Evolutionary conservation across 2,329 filamentous ascomycete genomes (phyloP).

Genomic region (Sclerotiophoma versabilis): DNA sequence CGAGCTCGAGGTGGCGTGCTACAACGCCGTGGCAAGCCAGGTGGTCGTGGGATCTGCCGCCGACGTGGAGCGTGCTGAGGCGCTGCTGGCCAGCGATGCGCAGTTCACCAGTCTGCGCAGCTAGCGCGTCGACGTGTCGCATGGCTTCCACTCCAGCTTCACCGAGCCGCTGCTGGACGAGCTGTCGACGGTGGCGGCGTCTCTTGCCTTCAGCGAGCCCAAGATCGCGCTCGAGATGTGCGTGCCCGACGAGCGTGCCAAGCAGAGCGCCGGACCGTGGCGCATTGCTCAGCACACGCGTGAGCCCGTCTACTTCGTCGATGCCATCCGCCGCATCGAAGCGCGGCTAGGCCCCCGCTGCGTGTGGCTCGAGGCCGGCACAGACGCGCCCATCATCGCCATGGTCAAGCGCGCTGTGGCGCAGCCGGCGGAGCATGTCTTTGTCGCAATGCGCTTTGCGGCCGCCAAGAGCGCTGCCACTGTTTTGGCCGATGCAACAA

Average conservation of each 20-base stretch:
- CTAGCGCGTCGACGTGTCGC: constrained; percentile 36
- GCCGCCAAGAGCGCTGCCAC: not conserved
- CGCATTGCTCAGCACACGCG: constrained; percentile 26
- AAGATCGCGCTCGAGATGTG: not conserved
- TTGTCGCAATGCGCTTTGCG: not conserved
- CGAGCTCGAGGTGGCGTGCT: constrained; percentile 52
- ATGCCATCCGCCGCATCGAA: constrained; percentile 18
- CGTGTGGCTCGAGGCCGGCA: constrained; percentile 48
- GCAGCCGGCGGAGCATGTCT: constrained; percentile 6
- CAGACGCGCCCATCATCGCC: constrained; percentile 14
- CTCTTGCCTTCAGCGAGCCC: not conserved
- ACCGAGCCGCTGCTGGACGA: constrained; percentile 39
- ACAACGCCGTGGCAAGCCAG: constrained; percentile 44
- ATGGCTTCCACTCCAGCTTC: constrained; percentile 38
- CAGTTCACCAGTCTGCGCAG: not conserved
- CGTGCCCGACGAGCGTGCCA: not conserved
- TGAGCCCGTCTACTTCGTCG: constrained; percentile 34
- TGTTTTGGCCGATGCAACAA: not conserved
- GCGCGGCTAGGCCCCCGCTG: constrained; percentile 16
- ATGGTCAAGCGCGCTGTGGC: constrained; percentile 4
- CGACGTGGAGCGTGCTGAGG: constrained; percentile 41
- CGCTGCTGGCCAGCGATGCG: not conserved
- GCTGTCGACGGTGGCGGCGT: constrained; percentile 38
- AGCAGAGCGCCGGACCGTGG: not conserved
- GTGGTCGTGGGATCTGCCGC: constrained; percentile 50